Percentiles rank a stretch among this genome's conserved stretches.
These are phyloP conservation scores for Pulicaria dysenterica DNA, from an alignment of 129 eudicot genomes.

Conservation along the genomic window DNA sequence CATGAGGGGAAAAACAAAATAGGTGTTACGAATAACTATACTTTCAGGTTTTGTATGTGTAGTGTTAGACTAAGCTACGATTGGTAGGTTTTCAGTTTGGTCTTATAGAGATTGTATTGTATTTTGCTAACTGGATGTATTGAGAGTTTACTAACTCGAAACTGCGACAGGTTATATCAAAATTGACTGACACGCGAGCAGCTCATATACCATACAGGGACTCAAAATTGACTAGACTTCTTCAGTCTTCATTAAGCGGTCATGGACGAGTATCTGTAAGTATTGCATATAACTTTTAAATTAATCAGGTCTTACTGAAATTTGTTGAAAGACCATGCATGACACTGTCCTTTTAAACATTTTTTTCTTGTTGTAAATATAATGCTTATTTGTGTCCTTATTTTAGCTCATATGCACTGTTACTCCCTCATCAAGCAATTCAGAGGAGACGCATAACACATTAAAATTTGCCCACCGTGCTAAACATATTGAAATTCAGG, in stretches of 20 bases:
- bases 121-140: background rate
- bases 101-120: slow-evolving; percentile 6
- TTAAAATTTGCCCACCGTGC: slow-evolving; percentile 98
- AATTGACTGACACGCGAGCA: slow-evolving; percentile 79
- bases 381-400: slow-evolving; percentile 15
- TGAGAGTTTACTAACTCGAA: slow-evolving; percentile 28
- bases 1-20: slow-evolving; percentile 6
- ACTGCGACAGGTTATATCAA: slow-evolving; percentile 74
- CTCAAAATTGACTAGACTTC: slow-evolving; percentile 90
- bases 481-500: slow-evolving; percentile 92
- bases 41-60: background rate
- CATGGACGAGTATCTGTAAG: slow-evolving; percentile 99
- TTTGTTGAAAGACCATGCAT: slow-evolving; percentile 1
- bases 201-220: slow-evolving; percentile 88
- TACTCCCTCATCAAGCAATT: slow-evolving; percentile 93
- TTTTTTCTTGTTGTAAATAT: background rate
- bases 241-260: slow-evolving; percentile 92
- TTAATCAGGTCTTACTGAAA: slow-evolving; percentile 18
- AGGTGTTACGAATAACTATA: background rate
- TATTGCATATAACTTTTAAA: slow-evolving; percentile 19
- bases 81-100: background rate
- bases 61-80: slow-evolving; percentile 9
- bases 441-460: slow-evolving; percentile 97
- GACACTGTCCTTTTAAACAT: slow-evolving; percentile 22
- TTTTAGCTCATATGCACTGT: slow-evolving; percentile 86